These are phyloP conservation scores for Starmerella bombicola DNA, from an alignment of 805 yeast genomes.

Conservation along the genomic window DNA sequence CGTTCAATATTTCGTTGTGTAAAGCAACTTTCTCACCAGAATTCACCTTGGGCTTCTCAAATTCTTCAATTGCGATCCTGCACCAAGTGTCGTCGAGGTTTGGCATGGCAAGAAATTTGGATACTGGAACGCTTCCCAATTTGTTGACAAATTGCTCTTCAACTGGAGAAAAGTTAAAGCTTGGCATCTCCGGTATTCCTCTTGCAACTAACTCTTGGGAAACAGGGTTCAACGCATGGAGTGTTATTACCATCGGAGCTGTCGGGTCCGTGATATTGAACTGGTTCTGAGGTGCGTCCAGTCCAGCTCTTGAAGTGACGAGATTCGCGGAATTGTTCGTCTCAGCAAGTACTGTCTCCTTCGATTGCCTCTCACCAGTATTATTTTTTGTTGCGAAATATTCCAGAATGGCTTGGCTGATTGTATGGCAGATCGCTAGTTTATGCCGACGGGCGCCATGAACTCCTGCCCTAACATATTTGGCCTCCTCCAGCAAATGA, in stretches of 20 bases:
- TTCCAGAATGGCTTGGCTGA: slow-evolving; percentile 59
- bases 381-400: slow-evolving; percentile 43
- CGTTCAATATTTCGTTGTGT: slow-evolving; percentile 5
- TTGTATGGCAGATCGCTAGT: slow-evolving; percentile 51
- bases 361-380: neutral
- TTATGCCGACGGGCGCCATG: slow-evolving; percentile 58
- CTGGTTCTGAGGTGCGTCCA: neutral
- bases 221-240: slow-evolving; percentile 5
- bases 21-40: neutral
- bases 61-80: slow-evolving; percentile 20
- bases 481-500: slow-evolving; percentile 56
- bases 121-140: slow-evolving; percentile 25
- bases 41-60: neutral
- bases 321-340: neutral
- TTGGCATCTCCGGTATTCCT: slow-evolving; percentile 19
- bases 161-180: neutral
- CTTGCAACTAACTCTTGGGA: slow-evolving; percentile 12
- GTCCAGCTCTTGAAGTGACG: neutral
- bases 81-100: slow-evolving; percentile 26
- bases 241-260: slow-evolving; percentile 17
- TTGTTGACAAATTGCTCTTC: slow-evolving; percentile 13
- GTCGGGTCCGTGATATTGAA: neutral
- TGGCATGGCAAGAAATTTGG: slow-evolving; percentile 26
- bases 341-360: neutral
- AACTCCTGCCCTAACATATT: slow-evolving; percentile 73